Percentiles rank a stretch among this genome's conserved stretches.
phyloP scores from a whole-genome alignment of 1,284 basidiomycete species.

The Malassezia psittaci region DNA sequence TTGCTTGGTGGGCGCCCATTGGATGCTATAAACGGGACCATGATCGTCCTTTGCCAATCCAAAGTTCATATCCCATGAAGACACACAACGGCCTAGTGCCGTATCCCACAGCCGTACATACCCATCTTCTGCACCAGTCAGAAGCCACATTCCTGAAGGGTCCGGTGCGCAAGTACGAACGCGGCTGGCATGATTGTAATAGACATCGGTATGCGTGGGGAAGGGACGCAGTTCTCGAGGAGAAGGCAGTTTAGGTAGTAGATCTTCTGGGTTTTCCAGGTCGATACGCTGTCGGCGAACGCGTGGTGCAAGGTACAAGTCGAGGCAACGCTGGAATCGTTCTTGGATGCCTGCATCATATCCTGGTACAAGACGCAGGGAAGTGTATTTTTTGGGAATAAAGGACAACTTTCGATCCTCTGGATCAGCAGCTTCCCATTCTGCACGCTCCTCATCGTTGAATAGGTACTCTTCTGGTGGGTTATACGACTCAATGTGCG shows the following conservation, averaged over 20 bases:
- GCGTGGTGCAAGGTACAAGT: constrained; percentile 91
- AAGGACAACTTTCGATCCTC: constrained; percentile 86
- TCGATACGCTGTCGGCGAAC: constrained; percentile 51
- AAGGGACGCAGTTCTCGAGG: constrained; percentile 86
- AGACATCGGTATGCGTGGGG: constrained; percentile 72
- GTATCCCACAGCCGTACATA: constrained; percentile 83
- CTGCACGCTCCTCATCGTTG: constrained; percentile 69
- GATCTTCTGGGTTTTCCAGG: constrained; percentile 59
- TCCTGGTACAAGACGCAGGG: constrained; percentile 79
- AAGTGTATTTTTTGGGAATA: constrained; percentile 74
- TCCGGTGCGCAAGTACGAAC: constrained; percentile 71
- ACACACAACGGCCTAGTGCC: constrained; percentile 79
- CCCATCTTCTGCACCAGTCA: constrained; percentile 84
- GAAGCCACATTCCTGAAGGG: constrained; percentile 79
- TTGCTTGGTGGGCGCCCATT: constrained; percentile 86
- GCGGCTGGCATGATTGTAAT: constrained; percentile 60
- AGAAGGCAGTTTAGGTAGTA: constrained; percentile 91
- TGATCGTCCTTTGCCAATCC: constrained; percentile 30
- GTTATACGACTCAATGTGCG: constrained; percentile 92
- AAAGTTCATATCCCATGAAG: constrained; percentile 65
- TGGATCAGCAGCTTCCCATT: constrained; percentile 74
- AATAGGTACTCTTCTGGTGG: constrained; percentile 95
- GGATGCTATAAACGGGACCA: constrained; percentile 63
- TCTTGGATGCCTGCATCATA: constrained; percentile 88
- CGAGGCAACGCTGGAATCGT: constrained; percentile 84